Evolutionary conservation across 2,329 filamentous ascomycete genomes (phyloP), one percentile per base, ranked within the genome.

Genomic region (Microascus cirrosus): DNA sequence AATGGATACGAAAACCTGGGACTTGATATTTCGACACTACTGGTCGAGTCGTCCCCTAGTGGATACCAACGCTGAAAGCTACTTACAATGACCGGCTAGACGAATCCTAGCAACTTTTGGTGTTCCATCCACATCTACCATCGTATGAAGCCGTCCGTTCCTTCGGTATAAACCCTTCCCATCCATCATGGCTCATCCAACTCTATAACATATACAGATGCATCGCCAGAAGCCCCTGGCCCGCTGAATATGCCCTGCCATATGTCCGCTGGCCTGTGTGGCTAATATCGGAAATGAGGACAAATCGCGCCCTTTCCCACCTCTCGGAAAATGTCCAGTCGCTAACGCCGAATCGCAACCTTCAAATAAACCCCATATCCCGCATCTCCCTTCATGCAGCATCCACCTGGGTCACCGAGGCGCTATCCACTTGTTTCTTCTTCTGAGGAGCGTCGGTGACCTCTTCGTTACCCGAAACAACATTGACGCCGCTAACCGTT

Each of bases 391-490:
- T 20, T 58, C 39, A 58, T 20, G 56, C 56, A n/a, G 34, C 42
- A 35, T 34, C 35, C 57, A 58, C 45, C 24, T 56, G 50, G 34
- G 51, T 18, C 35, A 22, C n/a, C 8, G 20, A 15, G 12, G 24
- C 34, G 13, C 20, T 51, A 12, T 54, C 56, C 12, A 58, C 42
- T 22, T 54, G 48, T 18, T 34, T 22, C 56, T 58, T 58, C 56
- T 54, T 54, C 65, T 77, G 75, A 62, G 72, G 70, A 10, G 72
- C 73, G 69, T 93, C 87, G 0, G 87, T 71, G 25, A 90, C 73
- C 69, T 93, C 87, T 1, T 82, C 78, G 0, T 76, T 70, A 62
- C 83, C 80, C 1, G 78, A 77, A 58, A 82, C 68, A 51, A 86
- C 76, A 62, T 82, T 77, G 12, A 72, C 72, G 32, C 79, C 78